phyloP scores from a whole-genome alignment of 208 protist genomes.

The Angomonas deanei region DNA sequence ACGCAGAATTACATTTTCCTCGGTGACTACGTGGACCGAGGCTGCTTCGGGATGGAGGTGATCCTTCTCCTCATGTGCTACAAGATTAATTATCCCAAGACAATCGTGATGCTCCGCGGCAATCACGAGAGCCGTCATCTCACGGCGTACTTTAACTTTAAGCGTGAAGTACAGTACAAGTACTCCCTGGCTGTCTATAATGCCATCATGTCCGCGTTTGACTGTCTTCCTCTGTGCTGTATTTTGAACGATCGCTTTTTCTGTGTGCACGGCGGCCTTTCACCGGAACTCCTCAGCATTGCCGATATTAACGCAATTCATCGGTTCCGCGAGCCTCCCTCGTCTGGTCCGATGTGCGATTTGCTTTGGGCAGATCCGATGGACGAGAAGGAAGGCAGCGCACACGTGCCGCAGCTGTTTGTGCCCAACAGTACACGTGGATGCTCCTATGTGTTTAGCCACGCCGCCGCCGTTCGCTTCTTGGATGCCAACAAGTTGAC shows the following conservation, averaged over 20 bases:
- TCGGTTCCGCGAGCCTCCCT: conserved; percentile 92
- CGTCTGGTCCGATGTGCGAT: conserved; percentile 90
- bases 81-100: conserved; percentile 91
- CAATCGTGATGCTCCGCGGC: conserved; percentile 93
- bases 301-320: conserved; percentile 90
- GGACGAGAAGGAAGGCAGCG: conserved; percentile 70
- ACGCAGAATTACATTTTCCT: conserved; percentile 94
- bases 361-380: conserved; percentile 95
- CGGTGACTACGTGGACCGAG: conserved; percentile 96
- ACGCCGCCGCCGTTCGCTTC: conserved; percentile 87
- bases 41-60: conserved; percentile 87
- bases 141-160: conserved; percentile 97
- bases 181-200: conserved; percentile 86
- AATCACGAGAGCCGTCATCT: conserved; percentile 98
- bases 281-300: conserved; percentile 58
- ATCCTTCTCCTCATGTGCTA: conserved; percentile 92
- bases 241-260: conserved; percentile 85
- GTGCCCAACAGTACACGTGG: conserved; percentile 74
- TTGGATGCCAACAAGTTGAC: conserved; percentile 93
- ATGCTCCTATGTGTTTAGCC: conserved; percentile 86
- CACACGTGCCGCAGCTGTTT: conserved; percentile 33
- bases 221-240: conserved; percentile 90
- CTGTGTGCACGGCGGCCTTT: conserved; percentile 93
- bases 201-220: conserved; percentile 90
- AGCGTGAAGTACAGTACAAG: conserved; percentile 92